phyloP scores from a whole-genome alignment of 352 stramenopile genomes.

The Globisporangium middletonii region DNA sequence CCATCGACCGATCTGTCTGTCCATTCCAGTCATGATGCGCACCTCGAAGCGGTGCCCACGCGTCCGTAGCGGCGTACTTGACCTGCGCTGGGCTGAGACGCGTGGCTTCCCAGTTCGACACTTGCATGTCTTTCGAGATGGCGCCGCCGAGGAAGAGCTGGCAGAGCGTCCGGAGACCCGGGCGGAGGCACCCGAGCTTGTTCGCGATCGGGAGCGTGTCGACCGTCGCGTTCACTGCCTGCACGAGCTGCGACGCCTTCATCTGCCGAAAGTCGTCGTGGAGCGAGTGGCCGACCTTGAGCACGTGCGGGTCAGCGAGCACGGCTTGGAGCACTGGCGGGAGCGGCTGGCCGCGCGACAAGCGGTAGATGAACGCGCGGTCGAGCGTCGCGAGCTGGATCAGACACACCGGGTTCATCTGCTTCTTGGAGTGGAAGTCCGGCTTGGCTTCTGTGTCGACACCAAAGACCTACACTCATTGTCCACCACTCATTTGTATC shows the following conservation, averaged over 20 bases:
- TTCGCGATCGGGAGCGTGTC: slow-evolving; percentile 76
- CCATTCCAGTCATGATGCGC: slow-evolving; percentile 7
- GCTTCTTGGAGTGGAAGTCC: slow-evolving; percentile 47
- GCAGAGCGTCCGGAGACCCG: slow-evolving; percentile 64
- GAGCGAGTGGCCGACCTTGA: slow-evolving; percentile 79
- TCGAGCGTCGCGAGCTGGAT: slow-evolving; percentile 79
- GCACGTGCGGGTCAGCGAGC: slow-evolving; percentile 43
- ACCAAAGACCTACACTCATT: slow-evolving; percentile 27
- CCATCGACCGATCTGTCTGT: background rate
- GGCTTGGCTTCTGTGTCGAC: slow-evolving; percentile 81
- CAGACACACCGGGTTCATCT: slow-evolving; percentile 64
- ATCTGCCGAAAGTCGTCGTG: slow-evolving; percentile 71
- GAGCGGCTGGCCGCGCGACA: slow-evolving; percentile 43
- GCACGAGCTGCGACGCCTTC: slow-evolving; percentile 48
- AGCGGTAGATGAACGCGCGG: slow-evolving; percentile 62
- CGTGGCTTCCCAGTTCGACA: slow-evolving; percentile 76
- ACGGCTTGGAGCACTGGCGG: slow-evolving; percentile 52
- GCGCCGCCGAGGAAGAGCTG: slow-evolving; percentile 63
- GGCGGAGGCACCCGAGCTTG: slow-evolving; percentile 70
- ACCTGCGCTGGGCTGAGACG: slow-evolving; percentile 67
- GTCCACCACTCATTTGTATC: background rate
- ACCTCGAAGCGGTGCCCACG: slow-evolving; percentile 72
- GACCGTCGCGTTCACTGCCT: slow-evolving; percentile 56
- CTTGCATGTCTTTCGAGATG: slow-evolving; percentile 84
- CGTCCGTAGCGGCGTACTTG: slow-evolving; percentile 74